Base-by-base conservation (phyloP, 1,284 basidiomycete genomes). In the Somion occarium region DNA sequence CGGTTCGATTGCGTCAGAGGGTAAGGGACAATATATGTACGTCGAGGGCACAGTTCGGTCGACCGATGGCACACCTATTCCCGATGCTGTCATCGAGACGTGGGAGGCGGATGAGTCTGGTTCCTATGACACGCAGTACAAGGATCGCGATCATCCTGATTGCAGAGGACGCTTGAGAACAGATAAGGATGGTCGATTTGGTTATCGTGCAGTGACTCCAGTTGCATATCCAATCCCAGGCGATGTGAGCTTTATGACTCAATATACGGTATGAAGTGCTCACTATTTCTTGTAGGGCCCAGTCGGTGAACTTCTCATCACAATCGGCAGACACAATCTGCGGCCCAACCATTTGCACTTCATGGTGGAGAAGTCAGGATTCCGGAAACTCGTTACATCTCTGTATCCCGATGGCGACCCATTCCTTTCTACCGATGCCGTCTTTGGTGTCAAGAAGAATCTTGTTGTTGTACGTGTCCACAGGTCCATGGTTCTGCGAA, bases 21-120 rank as follows among this genome's bases (percentile, higher is more conserved):
- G 84, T 53, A 91, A 89, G 66, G 91, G 91, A 37, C 80, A 89
- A 5, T 88, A 88, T 62, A 74, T 94, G 79, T 90, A 78, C 58
- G 85, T 93, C 49, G 77, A 88, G 61, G 91, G 91, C 2, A 75
- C 73, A 1, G 76, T 93, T 2, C 61, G 79, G 30, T 76, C 83
- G 59, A 82, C 78, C 1, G 68, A 79, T 27, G 91, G 91, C 23
- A 73, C 78, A n/a, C 84, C 86, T 1, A 75, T 93, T 46, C 62
- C 80, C 3, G 73, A 74, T 54, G 86, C 85, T 1, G 62, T 76
- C 27, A 86, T 93, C 54, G 88, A 93, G 53, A 92, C 89, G 13
- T 93, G 90, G 92, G 91, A 93, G 69, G 84, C 90, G n/a, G 91
- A 93, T 63, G 75, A 74, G 3, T 62, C 79, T 53, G 87, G 89